A percentile compares a stretch with the other conserved stretches of the same genome.
Evolutionary conservation across 257 asterid genomes (phyloP).

Genomic region (Mentha longifolia): DNA sequence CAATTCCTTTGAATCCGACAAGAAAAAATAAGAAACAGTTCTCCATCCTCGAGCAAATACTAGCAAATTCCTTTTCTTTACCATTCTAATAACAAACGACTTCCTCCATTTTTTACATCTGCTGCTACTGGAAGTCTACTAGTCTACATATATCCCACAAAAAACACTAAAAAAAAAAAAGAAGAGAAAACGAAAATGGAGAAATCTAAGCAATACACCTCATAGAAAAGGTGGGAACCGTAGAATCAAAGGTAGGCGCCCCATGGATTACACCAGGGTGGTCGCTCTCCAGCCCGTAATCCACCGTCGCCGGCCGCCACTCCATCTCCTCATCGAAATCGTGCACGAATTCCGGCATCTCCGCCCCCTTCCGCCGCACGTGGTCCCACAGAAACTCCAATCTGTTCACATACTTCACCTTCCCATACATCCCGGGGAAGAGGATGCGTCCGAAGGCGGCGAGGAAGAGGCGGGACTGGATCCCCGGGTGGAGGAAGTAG

Average conservation of each 20-base stretch:
- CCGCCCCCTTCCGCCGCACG: constrained; percentile 57
- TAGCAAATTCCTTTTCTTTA: too few species aligned
- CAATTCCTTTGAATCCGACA: too few species aligned
- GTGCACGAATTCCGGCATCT: constrained; percentile 79
- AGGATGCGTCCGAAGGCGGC: constrained; percentile 76
- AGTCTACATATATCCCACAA: neutral
- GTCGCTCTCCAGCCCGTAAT: constrained; percentile 82
- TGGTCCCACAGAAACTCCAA: constrained; percentile 75
- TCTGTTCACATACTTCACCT: constrained; percentile 63
- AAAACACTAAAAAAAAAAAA: neutral
- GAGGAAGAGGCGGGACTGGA: constrained; percentile 78
- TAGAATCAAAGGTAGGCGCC: constrained; percentile 39
- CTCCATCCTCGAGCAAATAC: too few species aligned
- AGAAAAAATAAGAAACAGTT: too few species aligned
- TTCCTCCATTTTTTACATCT: neutral
- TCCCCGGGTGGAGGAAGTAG: constrained; percentile 78
- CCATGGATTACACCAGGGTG: constrained; percentile 50
- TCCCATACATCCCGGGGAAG: constrained; percentile 56
- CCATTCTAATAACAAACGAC: neutral
- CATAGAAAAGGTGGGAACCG: constrained; percentile 65
- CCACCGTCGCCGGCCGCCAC: constrained; percentile 45
- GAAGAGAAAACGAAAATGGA: neutral
- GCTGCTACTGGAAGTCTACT: neutral
- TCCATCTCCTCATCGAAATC: constrained; percentile 76
- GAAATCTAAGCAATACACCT: constrained; percentile 72